These are phyloP conservation scores for Xylaria arbuscula DNA, from an alignment of 2,329 filamentous ascomycete species.

Conservation along the genomic window DNA sequence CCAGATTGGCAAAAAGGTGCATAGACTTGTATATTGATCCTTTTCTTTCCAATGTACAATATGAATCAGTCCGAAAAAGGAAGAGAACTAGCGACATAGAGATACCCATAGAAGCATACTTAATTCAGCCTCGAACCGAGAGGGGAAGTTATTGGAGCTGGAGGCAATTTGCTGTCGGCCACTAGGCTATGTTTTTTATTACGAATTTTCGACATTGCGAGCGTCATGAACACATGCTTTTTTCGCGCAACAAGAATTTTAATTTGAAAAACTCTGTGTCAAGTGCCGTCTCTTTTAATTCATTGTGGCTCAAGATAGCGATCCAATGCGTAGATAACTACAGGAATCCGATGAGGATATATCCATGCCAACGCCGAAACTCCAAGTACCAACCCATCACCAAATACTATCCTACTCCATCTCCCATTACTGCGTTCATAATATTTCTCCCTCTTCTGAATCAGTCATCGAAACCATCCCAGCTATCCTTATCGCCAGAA, in stretches of 20 bases:
- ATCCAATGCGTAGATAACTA: slow-evolving; percentile 31
- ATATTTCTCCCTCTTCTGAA: not conserved
- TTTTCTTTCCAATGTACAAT: slow-evolving; percentile 20
- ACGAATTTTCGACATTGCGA: slow-evolving; percentile 11
- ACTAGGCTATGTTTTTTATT: slow-evolving; percentile 15
- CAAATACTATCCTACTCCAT: not conserved
- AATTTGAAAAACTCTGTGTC: slow-evolving; percentile 9
- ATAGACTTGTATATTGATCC: slow-evolving; percentile 21
- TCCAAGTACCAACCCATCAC: slow-evolving; percentile 23
- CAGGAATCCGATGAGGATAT: slow-evolving; percentile 38
- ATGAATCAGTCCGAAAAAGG: not conserved
- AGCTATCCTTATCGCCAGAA: slow-evolving; percentile 65
- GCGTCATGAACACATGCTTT: slow-evolving; percentile 3
- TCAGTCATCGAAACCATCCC: slow-evolving; percentile 77
- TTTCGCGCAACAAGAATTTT: slow-evolving; percentile 9
- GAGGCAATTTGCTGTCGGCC: slow-evolving; percentile 4
- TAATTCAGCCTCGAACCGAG: slow-evolving; percentile 4
- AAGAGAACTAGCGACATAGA: slow-evolving; percentile 26
- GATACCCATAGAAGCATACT: slow-evolving; percentile 36
- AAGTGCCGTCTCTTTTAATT: slow-evolving; percentile 16
- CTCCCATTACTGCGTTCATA: not conserved
- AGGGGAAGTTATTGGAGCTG: not conserved
- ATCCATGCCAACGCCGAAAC: slow-evolving; percentile 41
- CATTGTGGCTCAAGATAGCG: slow-evolving; percentile 18
- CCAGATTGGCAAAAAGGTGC: slow-evolving; percentile 58